These are phyloP conservation scores for Dalbergia cultrata DNA, from an alignment of 306 rosid species.

Conservation along the genomic window DNA sequence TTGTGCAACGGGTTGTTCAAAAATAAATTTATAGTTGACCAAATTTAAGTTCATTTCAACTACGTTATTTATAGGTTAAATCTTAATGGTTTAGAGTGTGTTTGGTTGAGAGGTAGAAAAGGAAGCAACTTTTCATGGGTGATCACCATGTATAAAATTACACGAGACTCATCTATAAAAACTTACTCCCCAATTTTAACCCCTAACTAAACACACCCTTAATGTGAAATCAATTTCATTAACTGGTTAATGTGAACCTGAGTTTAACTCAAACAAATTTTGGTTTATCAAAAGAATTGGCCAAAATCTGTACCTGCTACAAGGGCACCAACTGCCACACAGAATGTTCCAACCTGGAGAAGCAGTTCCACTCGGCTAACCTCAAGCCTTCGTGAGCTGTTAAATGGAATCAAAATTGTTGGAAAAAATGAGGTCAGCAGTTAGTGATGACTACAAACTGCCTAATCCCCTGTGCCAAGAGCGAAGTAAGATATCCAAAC, in stretches of 20 bases:
- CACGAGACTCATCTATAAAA: no score
- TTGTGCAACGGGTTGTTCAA: constrained; percentile 5
- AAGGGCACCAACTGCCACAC: constrained; percentile 90
- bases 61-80: neutral
- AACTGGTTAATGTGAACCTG: constrained; percentile 3
- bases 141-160: no score
- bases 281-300: constrained; percentile 33
- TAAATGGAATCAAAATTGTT: constrained; percentile 40
- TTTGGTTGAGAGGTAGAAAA: no score
- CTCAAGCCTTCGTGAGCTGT: constrained; percentile 97
- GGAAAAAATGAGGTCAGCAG: constrained; percentile 29
- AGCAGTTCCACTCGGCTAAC: constrained; percentile 98
- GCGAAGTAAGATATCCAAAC: constrained; percentile 56
- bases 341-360: constrained; percentile 98
- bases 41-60: constrained; percentile 14
- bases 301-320: constrained; percentile 71
- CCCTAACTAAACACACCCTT: neutral
- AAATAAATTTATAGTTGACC: neutral
- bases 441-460: constrained; percentile 19
- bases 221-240: constrained; percentile 22
- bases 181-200: no score
- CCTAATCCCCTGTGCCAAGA: neutral
- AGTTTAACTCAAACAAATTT: constrained; percentile 15
- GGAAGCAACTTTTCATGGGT: no score
- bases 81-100: neutral